These are phyloP conservation scores for Arctium minus DNA, from an alignment of 129 eudicot genomes.

Conservation along the genomic window DNA sequence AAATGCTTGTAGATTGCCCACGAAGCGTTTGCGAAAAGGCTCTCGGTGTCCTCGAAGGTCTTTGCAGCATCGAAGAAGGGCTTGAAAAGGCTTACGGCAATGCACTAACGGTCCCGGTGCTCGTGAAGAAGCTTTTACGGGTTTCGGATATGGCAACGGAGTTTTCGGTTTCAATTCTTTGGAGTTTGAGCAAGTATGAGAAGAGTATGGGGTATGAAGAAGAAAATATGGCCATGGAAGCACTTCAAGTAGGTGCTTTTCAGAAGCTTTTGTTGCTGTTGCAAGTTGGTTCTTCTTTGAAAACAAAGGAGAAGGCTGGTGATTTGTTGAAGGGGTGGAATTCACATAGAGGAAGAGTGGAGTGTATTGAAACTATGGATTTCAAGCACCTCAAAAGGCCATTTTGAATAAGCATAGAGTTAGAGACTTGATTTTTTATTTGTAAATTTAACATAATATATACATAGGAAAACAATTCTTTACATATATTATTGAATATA, in stretches of 20 bases:
- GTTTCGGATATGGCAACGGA: conserved; percentile 59
- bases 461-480: conserved; percentile 10
- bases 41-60: conserved; percentile 46
- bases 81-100: conserved; percentile 35
- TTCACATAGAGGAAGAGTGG: conserved; percentile 46
- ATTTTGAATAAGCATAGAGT: conserved; percentile 28
- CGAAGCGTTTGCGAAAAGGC: conserved; percentile 48
- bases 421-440: conserved; percentile 5
- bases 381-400: conserved; percentile 63
- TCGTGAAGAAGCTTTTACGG: conserved; percentile 58
- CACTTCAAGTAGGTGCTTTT: conserved; percentile 60
- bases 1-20: conserved; percentile 49
- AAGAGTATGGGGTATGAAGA: conserved; percentile 25
- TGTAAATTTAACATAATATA: conserved; percentile 17
- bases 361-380: conserved; percentile 69
- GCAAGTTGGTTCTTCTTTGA: conserved; percentile 54
- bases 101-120: conserved; percentile 46
- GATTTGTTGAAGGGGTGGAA: conserved; percentile 58
- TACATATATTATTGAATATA: background rate
- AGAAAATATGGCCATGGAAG: conserved; percentile 33
- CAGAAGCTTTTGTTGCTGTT: conserved; percentile 66
- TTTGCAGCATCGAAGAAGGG: conserved; percentile 45
- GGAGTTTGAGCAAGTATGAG: conserved; percentile 49
- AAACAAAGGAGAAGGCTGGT: conserved; percentile 56
- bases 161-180: conserved; percentile 49